Base-by-base conservation (phyloP, 1,284 basidiomycete species). In the Apiotrichum veenhuisii region DNA sequence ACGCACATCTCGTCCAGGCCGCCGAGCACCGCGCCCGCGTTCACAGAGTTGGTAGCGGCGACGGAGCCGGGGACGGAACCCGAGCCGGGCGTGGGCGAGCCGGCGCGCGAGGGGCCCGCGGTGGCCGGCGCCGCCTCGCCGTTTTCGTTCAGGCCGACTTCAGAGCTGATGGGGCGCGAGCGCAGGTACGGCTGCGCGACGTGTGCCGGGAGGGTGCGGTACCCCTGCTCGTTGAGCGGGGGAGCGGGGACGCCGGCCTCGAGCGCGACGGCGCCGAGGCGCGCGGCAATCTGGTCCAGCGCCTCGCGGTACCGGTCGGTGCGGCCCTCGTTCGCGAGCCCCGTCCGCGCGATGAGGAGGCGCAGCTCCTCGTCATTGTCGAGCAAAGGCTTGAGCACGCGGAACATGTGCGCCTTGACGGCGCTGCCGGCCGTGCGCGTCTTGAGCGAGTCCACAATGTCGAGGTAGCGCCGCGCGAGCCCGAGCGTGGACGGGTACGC, bases 321-420 rank as follows among this genome's bases (percentile, higher is more conserved):
- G 34, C 65, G 64, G 38, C 57, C 65, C 50, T 58, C 64, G 46
- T 73, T 65, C 54, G 77, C 74, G 11, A 70, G 64, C 27, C 62
- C 62, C 23, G 52, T 62, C 37, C 54, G 64, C 46, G 64, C 66
- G n/a, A 75, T 67, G 65, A 78, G 77, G 58, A 88, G 85, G 23
- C 94, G 80, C 46, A 96, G 73, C 68, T 93, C 90, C 0, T 78
- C 81, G 65, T 92, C 85, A 36, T 80, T 72, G 20, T 78, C 80
- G 33, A 98, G 78, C 0, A 87, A 87, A 0, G 91, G 89, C 0
- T 88, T 84, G 76, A 96, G 84, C 25, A 98, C 77, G 72, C 95
- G 92, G 83, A 97, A 98, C 33, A 98, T 72, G 70, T 98, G 95
- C 0, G 89, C 87, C 71, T 96, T 95, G 64, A 97, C 83, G 0